A percentile compares a stretch with the other conserved stretches of the same genome.
These are phyloP conservation scores for Theobroma cacao DNA, from an alignment of 345 rosid species.

Conservation along the genomic window DNA sequence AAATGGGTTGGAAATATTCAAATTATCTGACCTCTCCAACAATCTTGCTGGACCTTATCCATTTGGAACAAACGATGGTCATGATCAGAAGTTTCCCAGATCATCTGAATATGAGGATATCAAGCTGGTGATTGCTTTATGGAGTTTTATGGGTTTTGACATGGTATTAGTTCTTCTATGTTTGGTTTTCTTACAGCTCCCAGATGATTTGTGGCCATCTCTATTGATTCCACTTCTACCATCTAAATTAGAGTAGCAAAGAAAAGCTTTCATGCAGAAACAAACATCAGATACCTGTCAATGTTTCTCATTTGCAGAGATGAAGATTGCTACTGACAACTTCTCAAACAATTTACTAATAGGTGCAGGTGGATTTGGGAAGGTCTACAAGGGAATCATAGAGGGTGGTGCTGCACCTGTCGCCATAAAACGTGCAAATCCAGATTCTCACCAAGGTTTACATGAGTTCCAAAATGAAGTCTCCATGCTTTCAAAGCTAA, in stretches of 20 bases:
- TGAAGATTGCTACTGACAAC: slow-evolving; percentile 40
- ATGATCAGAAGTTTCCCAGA: too few species aligned
- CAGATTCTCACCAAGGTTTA: slow-evolving; percentile 47
- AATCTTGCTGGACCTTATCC: slow-evolving; percentile 31
- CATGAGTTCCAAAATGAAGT: slow-evolving; percentile 49
- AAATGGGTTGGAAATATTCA: slow-evolving; percentile 53
- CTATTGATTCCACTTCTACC: slow-evolving; percentile 23
- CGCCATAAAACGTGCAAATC: slow-evolving; percentile 47
- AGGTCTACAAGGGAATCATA: slow-evolving; percentile 37
- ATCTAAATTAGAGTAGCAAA: slow-evolving; percentile 22
- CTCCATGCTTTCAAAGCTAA: slow-evolving; percentile 49
- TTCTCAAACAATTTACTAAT: slow-evolving; percentile 35
- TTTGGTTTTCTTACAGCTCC: too few species aligned
- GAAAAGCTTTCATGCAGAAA: slow-evolving; percentile 17
- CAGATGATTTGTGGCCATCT: background rate
- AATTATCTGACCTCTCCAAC: slow-evolving; percentile 8
- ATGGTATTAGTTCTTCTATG: too few species aligned
- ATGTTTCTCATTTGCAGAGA: slow-evolving; percentile 36
- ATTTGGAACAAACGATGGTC: background rate
- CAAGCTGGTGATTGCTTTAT: slow-evolving; percentile 20
- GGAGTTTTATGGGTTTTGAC: background rate
- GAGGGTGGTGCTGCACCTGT: slow-evolving; percentile 37
- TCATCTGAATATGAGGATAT: slow-evolving; percentile 12
- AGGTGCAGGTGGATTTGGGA: slow-evolving; percentile 51
- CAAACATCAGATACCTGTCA: slow-evolving; percentile 25